Percentiles rank a stretch among this genome's conserved stretches.
Conservation (phyloP, 2,329 filamentous ascomycete genomes). For the Diaporthe australafricana region DNA sequence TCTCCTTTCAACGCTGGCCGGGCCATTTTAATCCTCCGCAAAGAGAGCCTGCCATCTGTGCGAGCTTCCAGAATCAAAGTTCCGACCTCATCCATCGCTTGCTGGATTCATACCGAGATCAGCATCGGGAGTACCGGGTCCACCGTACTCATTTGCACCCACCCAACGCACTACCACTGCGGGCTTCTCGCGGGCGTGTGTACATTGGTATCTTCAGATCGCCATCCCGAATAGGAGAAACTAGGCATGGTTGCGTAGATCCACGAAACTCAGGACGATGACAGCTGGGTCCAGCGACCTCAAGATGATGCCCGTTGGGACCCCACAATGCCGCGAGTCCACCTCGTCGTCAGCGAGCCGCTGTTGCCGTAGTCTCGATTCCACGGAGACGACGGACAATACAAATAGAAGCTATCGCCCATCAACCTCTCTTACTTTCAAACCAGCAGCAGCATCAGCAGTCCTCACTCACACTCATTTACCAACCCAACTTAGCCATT, state of each 20-base stretch:
- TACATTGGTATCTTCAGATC: conserved; percentile 29
- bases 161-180: neutral
- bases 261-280: neutral
- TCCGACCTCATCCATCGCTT: conserved; percentile 11
- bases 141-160: conserved; percentile 11
- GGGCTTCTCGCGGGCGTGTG: neutral
- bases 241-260: conserved; percentile 9
- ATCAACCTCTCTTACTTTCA: conserved; percentile 14
- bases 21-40: conserved; percentile 17
- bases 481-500: conserved; percentile 20
- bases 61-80: conserved; percentile 9
- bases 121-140: conserved; percentile 24
- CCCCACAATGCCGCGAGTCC: conserved; percentile 7
- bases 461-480: conserved; percentile 29
- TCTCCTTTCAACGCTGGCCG: neutral
- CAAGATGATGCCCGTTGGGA: neutral
- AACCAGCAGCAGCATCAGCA: conserved; percentile 16
- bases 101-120: conserved; percentile 3
- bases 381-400: neutral
- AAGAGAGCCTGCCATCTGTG: neutral
- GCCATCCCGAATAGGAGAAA: conserved; percentile 12
- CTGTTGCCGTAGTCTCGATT: neutral
- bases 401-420: conserved; percentile 28
- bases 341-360: neutral
- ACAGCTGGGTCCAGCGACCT: conserved; percentile 7